Conservation (phyloP, 192 early-diverging fungal species). For the Backusella luteola region DNA sequence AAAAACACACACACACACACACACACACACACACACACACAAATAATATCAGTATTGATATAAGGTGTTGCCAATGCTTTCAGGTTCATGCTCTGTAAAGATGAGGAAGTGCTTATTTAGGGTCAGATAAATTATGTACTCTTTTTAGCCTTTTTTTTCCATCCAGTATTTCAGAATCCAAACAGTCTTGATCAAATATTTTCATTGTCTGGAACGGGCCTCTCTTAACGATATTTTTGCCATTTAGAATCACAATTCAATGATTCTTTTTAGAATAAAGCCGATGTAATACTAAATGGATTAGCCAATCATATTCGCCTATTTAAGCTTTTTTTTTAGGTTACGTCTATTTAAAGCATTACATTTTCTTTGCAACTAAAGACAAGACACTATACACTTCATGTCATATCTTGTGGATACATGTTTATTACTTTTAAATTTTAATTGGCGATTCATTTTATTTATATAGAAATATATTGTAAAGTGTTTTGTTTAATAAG, state of each 20-base stretch:
- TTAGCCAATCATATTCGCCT: background rate
- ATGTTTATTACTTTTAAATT: background rate
- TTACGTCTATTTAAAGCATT: background rate
- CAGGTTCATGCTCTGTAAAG: background rate
- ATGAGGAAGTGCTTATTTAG: background rate
- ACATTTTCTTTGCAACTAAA: background rate
- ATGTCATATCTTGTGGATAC: background rate
- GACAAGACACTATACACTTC: background rate
- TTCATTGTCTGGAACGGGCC: background rate
- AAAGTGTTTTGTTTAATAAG: background rate
- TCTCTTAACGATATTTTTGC: background rate
- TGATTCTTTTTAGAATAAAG: background rate
- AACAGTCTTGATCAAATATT: background rate
- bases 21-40: too few relatives aligned
- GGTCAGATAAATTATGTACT: too few relatives aligned
- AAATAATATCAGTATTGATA: background rate
- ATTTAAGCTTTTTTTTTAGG: background rate
- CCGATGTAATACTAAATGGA: background rate
- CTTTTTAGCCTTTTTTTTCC: too few relatives aligned
- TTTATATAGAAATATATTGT: background rate
- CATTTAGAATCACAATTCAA: background rate
- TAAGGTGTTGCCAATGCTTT: background rate
- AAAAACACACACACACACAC: too few relatives aligned
- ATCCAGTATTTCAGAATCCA: background rate
- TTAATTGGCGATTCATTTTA: background rate